phyloP scores from a whole-genome alignment of 139 green algal species.

The Zygnema cylindricum region DNA sequence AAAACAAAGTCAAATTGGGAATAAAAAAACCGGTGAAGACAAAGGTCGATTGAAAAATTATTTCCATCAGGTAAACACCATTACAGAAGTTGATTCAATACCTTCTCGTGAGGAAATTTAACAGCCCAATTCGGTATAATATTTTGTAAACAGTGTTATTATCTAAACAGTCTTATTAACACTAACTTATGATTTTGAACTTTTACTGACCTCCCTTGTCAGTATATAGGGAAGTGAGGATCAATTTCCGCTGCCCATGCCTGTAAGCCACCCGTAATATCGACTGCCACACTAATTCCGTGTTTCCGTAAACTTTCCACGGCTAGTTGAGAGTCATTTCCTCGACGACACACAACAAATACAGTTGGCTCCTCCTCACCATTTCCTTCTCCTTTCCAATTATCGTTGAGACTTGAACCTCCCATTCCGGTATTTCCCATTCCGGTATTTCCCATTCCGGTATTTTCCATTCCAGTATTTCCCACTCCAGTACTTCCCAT shows the following conservation, averaged over 20 bases:
- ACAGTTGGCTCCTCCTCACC: slow-evolving; percentile 53
- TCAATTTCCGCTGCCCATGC: slow-evolving; percentile 78
- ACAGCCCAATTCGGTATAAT: too few relatives aligned
- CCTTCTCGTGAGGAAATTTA: too few relatives aligned
- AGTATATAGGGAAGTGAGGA: slow-evolving; percentile 64
- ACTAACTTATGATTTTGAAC: too few relatives aligned
- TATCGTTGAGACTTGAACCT: neutral
- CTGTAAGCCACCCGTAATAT: slow-evolving; percentile 83
- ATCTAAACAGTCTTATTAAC: too few relatives aligned
- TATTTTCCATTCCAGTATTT: neutral
- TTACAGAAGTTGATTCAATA: too few relatives aligned
- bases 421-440: neutral
- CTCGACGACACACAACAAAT: slow-evolving; percentile 86
- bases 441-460: neutral
- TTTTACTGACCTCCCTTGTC: too few relatives aligned
- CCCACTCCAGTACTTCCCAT: too few relatives aligned
- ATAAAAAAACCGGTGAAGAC: too few relatives aligned
- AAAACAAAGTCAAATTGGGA: too few relatives aligned
- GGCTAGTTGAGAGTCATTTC: slow-evolving; percentile 92
- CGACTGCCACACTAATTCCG: slow-evolving; percentile 69
- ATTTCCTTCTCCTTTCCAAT: neutral
- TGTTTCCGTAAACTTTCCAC: slow-evolving; percentile 70
- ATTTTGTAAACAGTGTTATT: too few relatives aligned
- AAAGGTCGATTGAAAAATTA: too few relatives aligned
- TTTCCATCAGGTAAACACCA: too few relatives aligned